Percentiles rank a stretch among this genome's conserved stretches.
Evolutionary conservation across 2,329 filamentous ascomycete species (phyloP).

Genomic region (Tothia fuscella): DNA sequence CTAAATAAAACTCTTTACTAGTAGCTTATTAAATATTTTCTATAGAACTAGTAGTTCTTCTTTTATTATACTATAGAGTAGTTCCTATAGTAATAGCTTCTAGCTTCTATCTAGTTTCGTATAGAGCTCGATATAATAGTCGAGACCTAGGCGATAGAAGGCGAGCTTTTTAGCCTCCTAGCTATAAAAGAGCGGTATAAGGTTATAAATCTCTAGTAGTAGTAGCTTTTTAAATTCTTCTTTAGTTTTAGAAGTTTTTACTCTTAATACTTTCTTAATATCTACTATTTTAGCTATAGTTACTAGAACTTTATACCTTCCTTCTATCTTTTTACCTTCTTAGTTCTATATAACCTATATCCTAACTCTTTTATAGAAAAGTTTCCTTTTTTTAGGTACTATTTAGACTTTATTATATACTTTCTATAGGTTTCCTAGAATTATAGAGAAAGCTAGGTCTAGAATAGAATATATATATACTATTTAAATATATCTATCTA

Average conservation of each 20-base stretch:
- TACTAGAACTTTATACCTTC: not conserved
- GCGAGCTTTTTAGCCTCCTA: not conserved
- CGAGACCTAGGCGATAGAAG: too few relatives aligned
- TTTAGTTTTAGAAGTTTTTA: not conserved
- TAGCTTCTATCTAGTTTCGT: not conserved
- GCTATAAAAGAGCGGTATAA: not conserved
- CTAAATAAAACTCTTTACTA: not conserved
- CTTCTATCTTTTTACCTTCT: not conserved
- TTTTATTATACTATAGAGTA: not conserved
- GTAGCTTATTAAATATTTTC: conserved; percentile 1
- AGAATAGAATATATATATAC: not conserved
- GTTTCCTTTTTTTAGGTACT: not conserved
- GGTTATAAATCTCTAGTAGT: not conserved
- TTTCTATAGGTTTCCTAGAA: not conserved
- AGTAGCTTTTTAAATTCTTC: not conserved
- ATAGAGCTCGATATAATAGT: not conserved
- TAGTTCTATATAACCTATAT: not conserved
- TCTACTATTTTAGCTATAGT: not conserved
- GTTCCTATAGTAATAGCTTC: not conserved
- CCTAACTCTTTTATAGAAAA: not conserved
- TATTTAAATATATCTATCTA: not conserved
- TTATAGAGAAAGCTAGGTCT: not conserved
- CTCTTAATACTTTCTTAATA: not conserved
- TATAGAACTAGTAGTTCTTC: not conserved
- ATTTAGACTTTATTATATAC: not conserved